Evolutionary conservation across 2,329 filamentous ascomycete species (phyloP).

Genomic region (Cladorrhinum sp.): DNA sequence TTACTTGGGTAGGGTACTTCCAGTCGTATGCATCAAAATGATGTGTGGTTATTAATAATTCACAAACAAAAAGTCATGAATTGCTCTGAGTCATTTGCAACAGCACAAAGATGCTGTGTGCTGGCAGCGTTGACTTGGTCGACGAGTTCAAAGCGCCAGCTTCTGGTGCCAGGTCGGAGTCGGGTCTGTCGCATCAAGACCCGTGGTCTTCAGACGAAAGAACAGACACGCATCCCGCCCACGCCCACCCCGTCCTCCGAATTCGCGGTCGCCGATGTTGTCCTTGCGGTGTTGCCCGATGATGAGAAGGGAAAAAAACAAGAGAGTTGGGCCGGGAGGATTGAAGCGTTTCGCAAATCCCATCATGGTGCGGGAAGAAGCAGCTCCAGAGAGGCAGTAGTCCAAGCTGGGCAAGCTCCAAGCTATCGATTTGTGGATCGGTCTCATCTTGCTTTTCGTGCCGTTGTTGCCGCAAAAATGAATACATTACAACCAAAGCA

Average conservation of each 20-base stretch:
- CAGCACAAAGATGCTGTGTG: background rate
- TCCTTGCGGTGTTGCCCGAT: background rate
- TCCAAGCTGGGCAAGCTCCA: background rate
- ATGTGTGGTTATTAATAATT: background rate
- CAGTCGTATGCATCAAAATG: too few species aligned
- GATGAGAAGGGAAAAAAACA: background rate
- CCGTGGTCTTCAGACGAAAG: background rate
- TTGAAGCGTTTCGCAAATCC: too few species aligned
- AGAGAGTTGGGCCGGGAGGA: too few species aligned
- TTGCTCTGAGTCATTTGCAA: background rate
- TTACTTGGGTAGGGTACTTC: too few species aligned
- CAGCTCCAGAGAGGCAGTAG: background rate
- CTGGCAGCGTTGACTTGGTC: background rate
- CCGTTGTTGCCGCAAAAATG: background rate
- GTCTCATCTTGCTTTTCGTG: background rate
- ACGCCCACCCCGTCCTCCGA: background rate
- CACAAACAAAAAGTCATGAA: background rate
- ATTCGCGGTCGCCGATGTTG: background rate
- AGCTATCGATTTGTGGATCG: conserved; percentile 6
- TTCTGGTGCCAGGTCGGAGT: background rate
- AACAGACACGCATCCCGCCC: background rate
- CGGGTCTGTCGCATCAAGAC: background rate
- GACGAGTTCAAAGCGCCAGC: background rate
- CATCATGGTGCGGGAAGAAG: too few species aligned
- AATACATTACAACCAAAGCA: background rate